Evolutionary conservation across 2,329 filamentous ascomycete species (phyloP).

Genomic region (Chalara sp.): DNA sequence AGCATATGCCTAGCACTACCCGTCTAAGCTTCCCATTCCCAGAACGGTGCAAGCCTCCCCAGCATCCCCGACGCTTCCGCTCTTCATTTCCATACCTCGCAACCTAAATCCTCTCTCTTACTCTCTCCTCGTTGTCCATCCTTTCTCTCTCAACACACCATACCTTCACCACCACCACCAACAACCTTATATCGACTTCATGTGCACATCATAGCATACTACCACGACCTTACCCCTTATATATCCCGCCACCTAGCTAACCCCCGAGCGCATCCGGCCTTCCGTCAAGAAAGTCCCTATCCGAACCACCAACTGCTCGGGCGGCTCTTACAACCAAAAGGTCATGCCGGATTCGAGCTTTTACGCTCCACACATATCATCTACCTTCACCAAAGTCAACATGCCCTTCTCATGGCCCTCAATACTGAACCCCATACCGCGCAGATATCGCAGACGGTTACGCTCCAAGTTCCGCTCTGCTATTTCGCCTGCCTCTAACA

Average conservation of each 20-base stretch:
- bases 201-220: neutral
- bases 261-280: neutral
- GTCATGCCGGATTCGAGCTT: neutral
- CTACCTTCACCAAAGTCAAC: slow-evolving; percentile 8
- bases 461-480: slow-evolving; percentile 63
- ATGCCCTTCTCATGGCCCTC: slow-evolving; percentile 39
- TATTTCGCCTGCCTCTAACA: slow-evolving; percentile 61
- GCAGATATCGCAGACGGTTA: slow-evolving; percentile 59
- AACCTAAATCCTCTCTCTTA: neutral
- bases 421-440: slow-evolving; percentile 48
- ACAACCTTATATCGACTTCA: neutral
- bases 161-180: neutral
- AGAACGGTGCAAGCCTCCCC: too few species aligned
- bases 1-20: too few species aligned
- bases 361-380: neutral
- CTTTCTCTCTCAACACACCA: neutral
- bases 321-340: neutral
- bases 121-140: neutral
- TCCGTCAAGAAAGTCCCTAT: neutral
- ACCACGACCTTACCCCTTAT: neutral
- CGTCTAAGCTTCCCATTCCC: too few species aligned
- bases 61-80: neutral
- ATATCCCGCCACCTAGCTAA: neutral
- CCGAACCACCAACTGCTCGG: neutral
- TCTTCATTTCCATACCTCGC: neutral